Base-by-base conservation (phyloP, 768 basidiomycete genomes). In the Scleroderma bovista region DNA sequence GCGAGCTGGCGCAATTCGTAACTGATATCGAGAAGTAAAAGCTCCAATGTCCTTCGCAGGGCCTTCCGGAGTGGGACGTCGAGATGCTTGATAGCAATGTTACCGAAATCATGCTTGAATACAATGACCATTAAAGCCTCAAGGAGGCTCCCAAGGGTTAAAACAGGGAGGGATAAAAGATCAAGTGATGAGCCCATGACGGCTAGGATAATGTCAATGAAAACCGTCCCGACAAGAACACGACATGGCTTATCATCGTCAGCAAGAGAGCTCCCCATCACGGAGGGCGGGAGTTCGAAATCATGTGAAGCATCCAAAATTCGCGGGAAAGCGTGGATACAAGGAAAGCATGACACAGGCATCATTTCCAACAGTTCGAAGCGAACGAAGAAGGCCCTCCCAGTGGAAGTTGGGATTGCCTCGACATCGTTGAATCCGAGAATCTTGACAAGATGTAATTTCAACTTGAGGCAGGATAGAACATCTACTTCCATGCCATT, bases 21-120 rank as follows among this genome's bases (percentile, higher is more conserved):
- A 58, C 78, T 82, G 44, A 83, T 65, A 34, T 83, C 76, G 37
- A 71, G 65, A 4, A 76, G 63, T 34, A 84, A 57, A 9, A 82
- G 58, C 26, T 79, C 80, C 45, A 83, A 64, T 2, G 75, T 69
- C 19, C 75, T 72, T 26, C 72, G 60, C 13, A 85, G 70, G 0
- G 84, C 81, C 44, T 66, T 72, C 33, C 80, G 75, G 2, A 88
- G 66, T 13, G 66, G 55, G 26, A 68, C 71, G 42, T 82, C 79
- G 24, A 86, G 72, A 57, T 80, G 78, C 44, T 65, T 71, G 47
- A 89, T 68, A 13, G 75, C 64, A 17, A 57, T 64, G 45, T 74
- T 75, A 41, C 81, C 80, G 50, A 90, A 78, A 59, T 90, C 82
- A 52, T 87, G 83, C 68, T 90, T 90, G 66, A 83, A 81, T 19